Evolutionary conservation across 257 asterid genomes (phyloP), one percentile per base, ranked within the genome.

Genomic region (Orobanche coerulescens): DNA sequence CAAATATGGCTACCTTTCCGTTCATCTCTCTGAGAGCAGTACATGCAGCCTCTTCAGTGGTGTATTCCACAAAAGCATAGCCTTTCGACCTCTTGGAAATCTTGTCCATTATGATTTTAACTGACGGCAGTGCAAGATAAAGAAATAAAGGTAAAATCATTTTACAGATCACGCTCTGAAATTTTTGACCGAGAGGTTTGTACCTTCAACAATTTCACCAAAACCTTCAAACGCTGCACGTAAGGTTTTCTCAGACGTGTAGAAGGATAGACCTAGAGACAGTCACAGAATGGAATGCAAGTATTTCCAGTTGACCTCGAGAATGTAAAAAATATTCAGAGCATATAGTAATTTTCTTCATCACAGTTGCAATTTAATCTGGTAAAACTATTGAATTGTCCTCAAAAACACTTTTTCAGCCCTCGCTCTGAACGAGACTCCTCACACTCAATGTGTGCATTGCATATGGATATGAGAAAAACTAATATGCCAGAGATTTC

Each of bases 51-150:
- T 84, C 95, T 81, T 82, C 88, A 16, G 89, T 84, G 49, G 94
- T 84, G 90, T 86, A 92, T 79, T 86, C 95, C 13, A 92, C 71
- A 68, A 92, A 92, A 15, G 83, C 98, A 59, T 79, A 92, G 13
- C 97, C 97, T 80, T 88, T 88, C 11, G 98, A 92, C 68, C 98
- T 88, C 85, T 92, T 92, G 4, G 97, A 92, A 34, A 92, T 92
- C 79, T 82, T 84, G 84, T 92, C 98, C 97, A 92, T 88, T 76
- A 92, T 92, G 67, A 88, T 76, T 81, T 87, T 92, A 58, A 92
- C 98, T 92, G 87, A 63, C 24, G 50, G 22, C n/a, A 59, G 47
- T 14, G 33, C 5, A 50, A 43, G 61, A 7, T 40, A 62, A n/a
- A n/a, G n/a, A n/a, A n/a, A n/a, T n/a, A n/a, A n/a, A n/a, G n/a